phyloP scores from a whole-genome alignment of 495 filamentous ascomycete species.

The Neurospora pannonica region DNA sequence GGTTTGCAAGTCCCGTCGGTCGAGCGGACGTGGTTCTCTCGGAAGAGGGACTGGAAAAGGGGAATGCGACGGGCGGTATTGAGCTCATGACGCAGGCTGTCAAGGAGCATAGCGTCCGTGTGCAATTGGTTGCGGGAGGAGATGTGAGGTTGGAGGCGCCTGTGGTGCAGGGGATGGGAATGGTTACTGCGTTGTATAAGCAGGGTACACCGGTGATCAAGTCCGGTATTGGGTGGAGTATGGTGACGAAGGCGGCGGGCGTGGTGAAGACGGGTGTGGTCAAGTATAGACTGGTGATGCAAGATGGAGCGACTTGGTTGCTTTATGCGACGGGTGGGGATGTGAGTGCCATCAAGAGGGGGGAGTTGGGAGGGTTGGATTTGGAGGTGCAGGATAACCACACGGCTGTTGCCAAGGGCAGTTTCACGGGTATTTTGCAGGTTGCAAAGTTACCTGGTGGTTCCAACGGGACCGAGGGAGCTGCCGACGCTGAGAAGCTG shows the following conservation, averaged over 20 bases:
- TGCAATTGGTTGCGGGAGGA: slow-evolving; percentile 51
- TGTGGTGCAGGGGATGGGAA: slow-evolving; percentile 82
- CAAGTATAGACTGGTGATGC: slow-evolving; percentile 65
- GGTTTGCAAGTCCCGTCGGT: slow-evolving; percentile 74
- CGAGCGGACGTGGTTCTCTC: slow-evolving; percentile 74
- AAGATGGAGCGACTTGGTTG: slow-evolving; percentile 70
- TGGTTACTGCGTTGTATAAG: slow-evolving; percentile 71
- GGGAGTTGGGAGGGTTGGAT: slow-evolving; percentile 16
- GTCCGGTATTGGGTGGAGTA: slow-evolving; percentile 62
- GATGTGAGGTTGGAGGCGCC: slow-evolving; percentile 60
- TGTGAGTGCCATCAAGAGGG: background rate
- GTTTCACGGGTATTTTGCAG: slow-evolving; percentile 65
- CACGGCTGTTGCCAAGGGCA: slow-evolving; percentile 29
- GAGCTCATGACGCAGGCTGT: slow-evolving; percentile 52
- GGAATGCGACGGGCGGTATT: slow-evolving; percentile 25
- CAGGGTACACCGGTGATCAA: slow-evolving; percentile 60
- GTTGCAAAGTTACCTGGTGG: slow-evolving; percentile 58
- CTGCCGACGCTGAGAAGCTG: slow-evolving; percentile 36
- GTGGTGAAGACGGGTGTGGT: slow-evolving; percentile 53
- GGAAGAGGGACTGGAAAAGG: slow-evolving; percentile 56
- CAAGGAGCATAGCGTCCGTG: slow-evolving; percentile 61
- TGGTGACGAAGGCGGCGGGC: slow-evolving; percentile 49
- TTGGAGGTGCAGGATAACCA: slow-evolving; percentile 39
- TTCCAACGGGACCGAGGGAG: slow-evolving; percentile 14
- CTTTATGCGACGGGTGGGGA: slow-evolving; percentile 53